Base-by-base conservation (phyloP, 2,329 filamentous ascomycete genomes). In the Penicillium sp. region DNA sequence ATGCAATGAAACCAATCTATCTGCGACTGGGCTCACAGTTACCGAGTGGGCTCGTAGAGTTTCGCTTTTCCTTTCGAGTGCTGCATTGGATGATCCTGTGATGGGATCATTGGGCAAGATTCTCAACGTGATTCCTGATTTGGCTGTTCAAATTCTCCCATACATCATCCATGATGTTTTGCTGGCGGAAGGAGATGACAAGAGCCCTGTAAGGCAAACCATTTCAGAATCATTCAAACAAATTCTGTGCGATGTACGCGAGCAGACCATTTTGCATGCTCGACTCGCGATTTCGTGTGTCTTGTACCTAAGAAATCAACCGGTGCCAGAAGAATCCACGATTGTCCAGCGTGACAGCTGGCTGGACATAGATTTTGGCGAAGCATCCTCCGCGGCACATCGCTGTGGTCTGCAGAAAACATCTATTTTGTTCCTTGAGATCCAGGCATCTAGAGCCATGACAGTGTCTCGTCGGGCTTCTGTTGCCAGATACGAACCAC, bases 101-200 rank as follows among this genome's bases (percentile, higher is more conserved):
- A 79, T 97, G 36, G 83, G 83, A 10, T 83, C 88, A 2, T 74
- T 97, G 21, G 78, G 83, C 1, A 83, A 84, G 5, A 81, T 94
- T 34, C 77, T 97, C 4, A 72, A 78, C 11, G 80, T 81, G 11
- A 84, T 93, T 23, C 81, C 84, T 36, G 83, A 84, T 0, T 86
- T 97, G 67, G 88, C 92, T 0, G 83, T 87, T 56, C 83, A 86
- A 37, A 79, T 91, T 0, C 87, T 97, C 46, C 92, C 92, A 0
- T 95, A 90, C 61, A 83, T 97, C 49, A 78, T 96, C 3, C 95
- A 99, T 72, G 79, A 96, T 37, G 86, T 92, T 14, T 79, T 99
- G 0, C 77, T 86, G 1, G 82, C 84, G 36, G 87, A 93, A 64
- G 74, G 83, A n/a, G 81, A 88, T 24, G 79, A 81, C 34, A 81